phyloP scores from a whole-genome alignment of 345 rosid species.

The Punica granatum region DNA sequence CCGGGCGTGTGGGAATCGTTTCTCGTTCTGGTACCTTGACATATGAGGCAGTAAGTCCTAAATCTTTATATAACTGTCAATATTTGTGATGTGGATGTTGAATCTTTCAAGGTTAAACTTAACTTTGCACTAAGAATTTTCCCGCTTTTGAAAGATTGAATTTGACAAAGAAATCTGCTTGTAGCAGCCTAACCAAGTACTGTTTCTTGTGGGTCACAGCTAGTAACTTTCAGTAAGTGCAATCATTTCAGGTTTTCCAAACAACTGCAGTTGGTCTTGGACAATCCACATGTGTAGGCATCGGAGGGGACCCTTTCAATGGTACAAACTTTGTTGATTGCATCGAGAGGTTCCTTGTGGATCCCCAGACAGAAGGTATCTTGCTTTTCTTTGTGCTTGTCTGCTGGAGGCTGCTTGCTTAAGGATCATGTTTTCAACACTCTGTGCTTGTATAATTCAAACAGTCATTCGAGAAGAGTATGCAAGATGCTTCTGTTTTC shows the following conservation, averaged over 20 bases:
- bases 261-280: conserved; percentile 95
- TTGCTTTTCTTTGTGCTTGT: background rate
- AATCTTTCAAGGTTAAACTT: background rate
- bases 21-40: conserved; percentile 97
- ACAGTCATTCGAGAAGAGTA: background rate
- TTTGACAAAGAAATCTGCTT: background rate
- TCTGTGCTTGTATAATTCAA: background rate
- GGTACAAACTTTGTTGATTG: conserved; percentile 98
- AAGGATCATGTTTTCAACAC: background rate
- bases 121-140: background rate
- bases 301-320: conserved; percentile 97
- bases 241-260: conserved; percentile 69
- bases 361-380: conserved; percentile 96
- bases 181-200: background rate
- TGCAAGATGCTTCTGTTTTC: background rate
- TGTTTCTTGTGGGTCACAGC: background rate
- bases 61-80: background rate
- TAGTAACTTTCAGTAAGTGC: background rate
- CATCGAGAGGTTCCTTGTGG: conserved; percentile 67
- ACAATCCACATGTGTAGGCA: conserved; percentile 88
- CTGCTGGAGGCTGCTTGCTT: background rate
- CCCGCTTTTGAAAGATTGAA: background rate
- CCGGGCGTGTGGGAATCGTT: conserved; percentile 89
- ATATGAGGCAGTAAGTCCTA: conserved; percentile 83
- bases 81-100: background rate